These are phyloP conservation scores for Aspergillus sp. DNA, from an alignment of 2,329 filamentous ascomycete genomes.

Conservation along the genomic window DNA sequence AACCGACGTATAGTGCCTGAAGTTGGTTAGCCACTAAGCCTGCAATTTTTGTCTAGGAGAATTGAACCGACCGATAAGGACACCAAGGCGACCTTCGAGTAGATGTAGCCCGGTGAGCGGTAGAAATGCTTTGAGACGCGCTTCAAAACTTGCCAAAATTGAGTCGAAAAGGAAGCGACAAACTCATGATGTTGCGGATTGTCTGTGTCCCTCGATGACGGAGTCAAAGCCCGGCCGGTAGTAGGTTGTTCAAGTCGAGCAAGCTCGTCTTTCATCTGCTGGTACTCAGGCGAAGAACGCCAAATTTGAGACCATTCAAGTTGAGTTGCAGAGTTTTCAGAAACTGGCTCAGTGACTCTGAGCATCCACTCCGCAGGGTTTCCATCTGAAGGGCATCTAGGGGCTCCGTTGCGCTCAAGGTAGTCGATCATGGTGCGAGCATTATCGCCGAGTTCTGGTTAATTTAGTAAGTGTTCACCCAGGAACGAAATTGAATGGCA, in stretches of 20 bases:
- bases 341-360: conserved; percentile 58
- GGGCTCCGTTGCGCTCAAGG: conserved; percentile 65
- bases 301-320: conserved; percentile 66
- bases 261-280: conserved; percentile 56
- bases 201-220: conserved; percentile 46
- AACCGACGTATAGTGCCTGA: background rate
- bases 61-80: conserved; percentile 69
- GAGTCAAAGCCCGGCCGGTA: conserved; percentile 40
- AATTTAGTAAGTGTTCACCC: too few relatives aligned
- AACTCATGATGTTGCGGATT: conserved; percentile 67
- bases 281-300: conserved; percentile 59
- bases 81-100: conserved; percentile 74
- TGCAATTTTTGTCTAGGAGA: conserved; percentile 59
- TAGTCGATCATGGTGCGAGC: conserved; percentile 59
- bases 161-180: conserved; percentile 69
- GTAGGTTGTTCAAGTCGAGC: conserved; percentile 50
- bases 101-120: conserved; percentile 86
- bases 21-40: background rate
- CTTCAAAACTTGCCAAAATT: conserved; percentile 66
- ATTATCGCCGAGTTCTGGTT: conserved; percentile 47
- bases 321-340: conserved; percentile 59
- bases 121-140: conserved; percentile 91
- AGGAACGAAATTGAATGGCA: conserved; percentile 26
- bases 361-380: conserved; percentile 79
- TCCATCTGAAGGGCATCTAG: conserved; percentile 58